Evolutionary conservation across 164 flowering plant genomes (phyloP).

Genomic region (Vitis amurensis): DNA sequence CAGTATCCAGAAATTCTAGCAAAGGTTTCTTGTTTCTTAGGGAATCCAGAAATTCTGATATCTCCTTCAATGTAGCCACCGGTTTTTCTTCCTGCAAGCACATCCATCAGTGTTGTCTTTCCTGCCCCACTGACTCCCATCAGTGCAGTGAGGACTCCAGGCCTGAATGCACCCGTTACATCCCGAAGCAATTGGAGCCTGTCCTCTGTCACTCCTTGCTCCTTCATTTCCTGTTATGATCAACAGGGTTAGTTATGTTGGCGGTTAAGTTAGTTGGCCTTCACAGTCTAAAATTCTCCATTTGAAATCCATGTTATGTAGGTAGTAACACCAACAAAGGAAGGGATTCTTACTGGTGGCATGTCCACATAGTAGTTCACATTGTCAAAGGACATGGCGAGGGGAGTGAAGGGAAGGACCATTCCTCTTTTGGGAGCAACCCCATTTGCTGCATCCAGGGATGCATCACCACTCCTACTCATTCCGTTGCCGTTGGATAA

Average conservation of each 20-base stretch:
- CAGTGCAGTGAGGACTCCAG: slow-evolving; percentile 70
- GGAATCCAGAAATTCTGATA: slow-evolving; percentile 79
- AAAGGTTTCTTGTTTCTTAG: slow-evolving; percentile 88
- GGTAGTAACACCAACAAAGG: background rate
- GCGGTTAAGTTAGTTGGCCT: background rate
- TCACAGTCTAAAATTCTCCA: background rate
- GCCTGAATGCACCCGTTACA: slow-evolving; percentile 73
- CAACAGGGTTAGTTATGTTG: background rate
- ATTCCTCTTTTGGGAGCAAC: slow-evolving; percentile 85
- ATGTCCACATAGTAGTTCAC: slow-evolving; percentile 89
- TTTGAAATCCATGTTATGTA: no score
- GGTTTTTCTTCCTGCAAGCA: slow-evolving; percentile 81
- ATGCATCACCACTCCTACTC: slow-evolving; percentile 40
- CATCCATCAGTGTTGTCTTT: slow-evolving; percentile 87
- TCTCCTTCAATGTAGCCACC: slow-evolving; percentile 91
- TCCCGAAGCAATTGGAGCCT: slow-evolving; percentile 62
- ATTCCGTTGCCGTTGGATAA: slow-evolving; percentile 32
- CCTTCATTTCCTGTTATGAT: slow-evolving; percentile 65
- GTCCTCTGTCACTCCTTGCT: slow-evolving; percentile 63
- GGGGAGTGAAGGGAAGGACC: slow-evolving; percentile 88
- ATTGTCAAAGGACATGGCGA: slow-evolving; percentile 78
- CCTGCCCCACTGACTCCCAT: slow-evolving; percentile 98
- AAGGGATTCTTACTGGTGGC: slow-evolving; percentile 67
- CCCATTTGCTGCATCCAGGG: slow-evolving; percentile 49
- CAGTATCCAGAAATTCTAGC: slow-evolving; percentile 93